Evolutionary conservation across 176 grass and related monocot species (phyloP), one percentile per base, ranked within the genome.

Genomic region (Ensete glaucum): DNA sequence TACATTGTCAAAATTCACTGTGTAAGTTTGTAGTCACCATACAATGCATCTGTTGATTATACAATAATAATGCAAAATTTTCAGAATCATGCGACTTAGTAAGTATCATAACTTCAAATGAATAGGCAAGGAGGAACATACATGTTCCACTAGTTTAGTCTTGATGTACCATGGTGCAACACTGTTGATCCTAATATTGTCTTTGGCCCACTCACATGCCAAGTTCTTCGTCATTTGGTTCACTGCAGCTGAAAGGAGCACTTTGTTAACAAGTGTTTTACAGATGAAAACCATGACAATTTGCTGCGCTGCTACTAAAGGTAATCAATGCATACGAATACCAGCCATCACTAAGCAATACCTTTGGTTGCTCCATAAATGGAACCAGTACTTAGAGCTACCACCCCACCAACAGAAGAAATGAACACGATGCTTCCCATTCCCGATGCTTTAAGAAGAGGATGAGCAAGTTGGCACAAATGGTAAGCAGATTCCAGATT

Each of bases 141-240:
- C 90, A 64, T 54, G 56, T 74, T 90, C 79, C 1, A 82, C 83
- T 17, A 97, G 84, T 78, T 85, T 85, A 82, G 94, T 97, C 78
- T 60, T 88, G 80, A 91, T 97, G 78, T 93, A 97, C 94, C 94
- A 97, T 2, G 94, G 94, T 62, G 85, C 81, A 49, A 97, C 90
- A 72, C 81, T 83, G 63, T 97, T 97, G 68, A 72, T 75, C 85
- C 94, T 81, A 76, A 97, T 91, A 71, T 85, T 82, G 71, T 93
- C 94, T 74, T 87, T 89, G 1, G 94, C 94, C 90, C 94, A 97
- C 69, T 97, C 90, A 50, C 94, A 97, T 9, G 90, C 90, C 22
- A 97, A 75, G 62, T 97, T 97, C 82, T 89, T 97, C 22, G 88
- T 71, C 64, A 97, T 73, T 67, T 93, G 94, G 77, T 97, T 97